Evolutionary conservation across 805 yeast species (phyloP).

Genomic region (Naumovozyma dairenensis): DNA sequence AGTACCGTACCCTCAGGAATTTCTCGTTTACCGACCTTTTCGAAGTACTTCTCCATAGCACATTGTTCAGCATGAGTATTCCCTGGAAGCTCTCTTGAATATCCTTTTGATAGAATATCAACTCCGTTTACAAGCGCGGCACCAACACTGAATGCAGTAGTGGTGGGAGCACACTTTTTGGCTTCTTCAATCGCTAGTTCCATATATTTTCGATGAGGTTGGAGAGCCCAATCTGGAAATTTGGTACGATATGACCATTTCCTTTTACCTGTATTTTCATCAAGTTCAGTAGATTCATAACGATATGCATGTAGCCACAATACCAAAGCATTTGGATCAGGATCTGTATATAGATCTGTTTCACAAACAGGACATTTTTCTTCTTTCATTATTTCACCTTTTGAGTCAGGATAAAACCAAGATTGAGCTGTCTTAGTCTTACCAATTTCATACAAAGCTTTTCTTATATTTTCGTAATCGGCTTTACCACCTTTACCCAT

Average conservation of each 20-base stretch:
- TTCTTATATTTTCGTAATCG: conserved; percentile 39
- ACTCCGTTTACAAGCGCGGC: conserved; percentile 65
- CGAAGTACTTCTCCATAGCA: conserved; percentile 68
- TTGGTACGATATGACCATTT: conserved; percentile 70
- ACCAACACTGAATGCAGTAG: conserved; percentile 90
- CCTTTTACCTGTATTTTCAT: conserved; percentile 18
- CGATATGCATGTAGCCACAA: conserved; percentile 86
- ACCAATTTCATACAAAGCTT: conserved; percentile 53
- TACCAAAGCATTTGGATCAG: conserved; percentile 78
- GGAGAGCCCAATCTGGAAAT: conserved; percentile 75
- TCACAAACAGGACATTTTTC: conserved; percentile 57
- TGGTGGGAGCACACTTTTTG: conserved; percentile 65
- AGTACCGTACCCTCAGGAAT: conserved; percentile 72
- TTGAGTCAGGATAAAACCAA: conserved; percentile 48
- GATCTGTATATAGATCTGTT: conserved; percentile 69
- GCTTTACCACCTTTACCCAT: conserved; percentile 56
- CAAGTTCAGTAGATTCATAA: conserved; percentile 47
- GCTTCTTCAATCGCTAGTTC: conserved; percentile 70
- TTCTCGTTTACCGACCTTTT: conserved; percentile 23
- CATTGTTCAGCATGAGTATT: conserved; percentile 98
- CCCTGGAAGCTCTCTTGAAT: conserved; percentile 83
- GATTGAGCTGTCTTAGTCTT: conserved; percentile 57
- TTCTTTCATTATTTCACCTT: conserved; percentile 60
- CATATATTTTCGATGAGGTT: conserved; percentile 54
- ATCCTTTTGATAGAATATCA: conserved; percentile 66